phyloP scores from a whole-genome alignment of 305 asterid genomes.

The Ajuga reptans region DNA sequence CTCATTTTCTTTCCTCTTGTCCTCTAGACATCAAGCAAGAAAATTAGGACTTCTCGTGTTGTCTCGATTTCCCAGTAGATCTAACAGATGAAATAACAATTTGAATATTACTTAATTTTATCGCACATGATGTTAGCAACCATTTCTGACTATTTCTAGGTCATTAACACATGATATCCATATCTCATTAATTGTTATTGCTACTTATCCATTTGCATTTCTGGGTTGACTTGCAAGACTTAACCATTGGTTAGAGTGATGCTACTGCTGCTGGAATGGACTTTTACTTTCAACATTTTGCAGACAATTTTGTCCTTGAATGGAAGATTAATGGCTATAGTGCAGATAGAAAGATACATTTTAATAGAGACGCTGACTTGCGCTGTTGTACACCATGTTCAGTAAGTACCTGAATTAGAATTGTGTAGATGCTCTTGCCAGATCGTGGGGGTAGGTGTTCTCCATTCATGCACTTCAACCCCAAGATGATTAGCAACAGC shows the following conservation, averaged over 20 bases:
- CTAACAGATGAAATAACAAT: not conserved
- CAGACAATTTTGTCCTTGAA: not conserved
- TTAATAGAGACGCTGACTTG: not conserved
- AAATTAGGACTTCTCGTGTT: not conserved
- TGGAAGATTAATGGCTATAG: not conserved
- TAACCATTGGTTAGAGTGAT: not conserved
- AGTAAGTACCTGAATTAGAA: slow-evolving; percentile 54
- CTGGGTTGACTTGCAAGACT: slow-evolving; percentile 10
- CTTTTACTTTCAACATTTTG: slow-evolving; percentile 11
- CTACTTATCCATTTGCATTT: not conserved
- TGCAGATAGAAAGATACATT: not conserved
- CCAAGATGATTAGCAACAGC: slow-evolving; percentile 72
- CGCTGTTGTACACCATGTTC: not conserved
- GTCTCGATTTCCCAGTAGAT: not conserved
- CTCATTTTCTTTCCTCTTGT: not conserved
- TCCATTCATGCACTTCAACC: slow-evolving; percentile 77
- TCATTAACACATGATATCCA: not conserved
- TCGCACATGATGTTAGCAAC: not conserved
- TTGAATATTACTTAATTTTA: not conserved
- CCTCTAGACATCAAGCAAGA: not conserved
- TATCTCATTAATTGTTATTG: not conserved
- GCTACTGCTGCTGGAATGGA: not conserved
- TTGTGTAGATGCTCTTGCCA: slow-evolving; percentile 90
- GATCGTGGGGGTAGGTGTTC: slow-evolving; percentile 76
- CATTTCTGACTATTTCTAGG: not conserved